phyloP scores from a whole-genome alignment of 768 basidiomycete species.

The Gloeopeniophorella convolvens region DNA sequence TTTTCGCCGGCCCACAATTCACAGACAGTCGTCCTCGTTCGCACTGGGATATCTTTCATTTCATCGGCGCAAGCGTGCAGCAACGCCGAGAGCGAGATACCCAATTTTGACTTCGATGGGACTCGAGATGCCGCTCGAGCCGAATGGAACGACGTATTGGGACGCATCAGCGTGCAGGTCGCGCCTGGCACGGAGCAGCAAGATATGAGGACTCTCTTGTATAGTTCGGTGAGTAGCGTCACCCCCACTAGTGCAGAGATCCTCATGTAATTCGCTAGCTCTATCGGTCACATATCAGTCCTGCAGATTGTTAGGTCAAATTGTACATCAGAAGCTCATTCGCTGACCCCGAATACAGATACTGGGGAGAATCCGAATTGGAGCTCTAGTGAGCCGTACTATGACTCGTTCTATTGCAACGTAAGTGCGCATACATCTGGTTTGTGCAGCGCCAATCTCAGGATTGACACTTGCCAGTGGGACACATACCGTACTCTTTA shows the following conservation, averaged over 20 bases:
- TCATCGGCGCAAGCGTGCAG: slow-evolving; percentile 53
- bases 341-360: slow-evolving; percentile 40
- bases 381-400: slow-evolving; percentile 60
- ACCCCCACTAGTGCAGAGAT: neutral
- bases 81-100: slow-evolving; percentile 57
- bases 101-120: slow-evolving; percentile 47
- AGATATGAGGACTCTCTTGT: slow-evolving; percentile 50
- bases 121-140: slow-evolving; percentile 38
- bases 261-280: slow-evolving; percentile 29
- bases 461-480: slow-evolving; percentile 39
- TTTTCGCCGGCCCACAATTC: neutral
- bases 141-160: slow-evolving; percentile 53
- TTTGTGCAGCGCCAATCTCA: neutral
- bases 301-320: slow-evolving; percentile 62
- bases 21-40: slow-evolving; percentile 43
- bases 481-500: slow-evolving; percentile 60
- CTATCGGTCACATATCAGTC: slow-evolving; percentile 56
- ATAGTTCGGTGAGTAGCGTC: slow-evolving; percentile 54
- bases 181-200: slow-evolving; percentile 31
- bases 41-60: slow-evolving; percentile 62
- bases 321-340: neutral
- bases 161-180: slow-evolving; percentile 44
- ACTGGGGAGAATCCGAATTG: slow-evolving; percentile 60
- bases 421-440: slow-evolving; percentile 29
- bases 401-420: slow-evolving; percentile 63